Evolutionary conservation across 2,329 filamentous ascomycete species (phyloP), one percentile per base, ranked within the genome.

Genomic region (Cladorrhinum sp.): DNA sequence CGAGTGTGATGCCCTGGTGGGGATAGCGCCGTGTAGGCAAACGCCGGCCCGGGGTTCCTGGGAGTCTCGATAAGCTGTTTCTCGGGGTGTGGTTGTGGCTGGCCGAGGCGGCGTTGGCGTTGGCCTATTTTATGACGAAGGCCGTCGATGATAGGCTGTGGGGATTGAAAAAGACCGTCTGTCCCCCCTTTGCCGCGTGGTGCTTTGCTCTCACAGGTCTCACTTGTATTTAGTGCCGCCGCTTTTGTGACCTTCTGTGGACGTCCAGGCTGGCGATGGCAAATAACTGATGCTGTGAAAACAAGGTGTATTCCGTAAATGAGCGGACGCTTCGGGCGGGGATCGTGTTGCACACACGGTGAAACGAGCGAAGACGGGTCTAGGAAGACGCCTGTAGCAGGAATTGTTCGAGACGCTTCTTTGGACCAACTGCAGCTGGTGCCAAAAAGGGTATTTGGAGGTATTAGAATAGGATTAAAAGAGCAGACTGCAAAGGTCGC

Each of bases 101-200:
- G 66, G 65, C 64, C 22, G 62, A 57, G 56, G 61, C 57, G 62
- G 62, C 62, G 63, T 62, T 56, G 49, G 57, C 36, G 53, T 45
- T 53, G 57, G 41, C 41, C 32, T 45, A 3, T 18, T 45, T 62
- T 50, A 60, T 54, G 60, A 59, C 61, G 55, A 64, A 53, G 61
- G 41, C n/a, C 48, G 20, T 52, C 36, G 58, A 51, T 66, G 65
- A 66, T 64, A 66, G 64, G 65, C 65, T 63, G 58, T 59, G 54
- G 53, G 50, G 52, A 49, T 53, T 63, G 59, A 61, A 59, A 57
- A 59, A 52, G 25, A 58, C 55, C 49, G 55, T 49, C 55, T 56
- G 59, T 64, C 54, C 61, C 57, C 50, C 57, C 32, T 60, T 57
- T 62, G 29, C 64, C 58, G 65, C 60, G 64, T 66, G 60, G 58